Percentiles rank a stretch among this genome's conserved stretches.
phyloP scores from a whole-genome alignment of 2,329 filamentous ascomycete genomes.

The Parascedosporium putredinis region DNA sequence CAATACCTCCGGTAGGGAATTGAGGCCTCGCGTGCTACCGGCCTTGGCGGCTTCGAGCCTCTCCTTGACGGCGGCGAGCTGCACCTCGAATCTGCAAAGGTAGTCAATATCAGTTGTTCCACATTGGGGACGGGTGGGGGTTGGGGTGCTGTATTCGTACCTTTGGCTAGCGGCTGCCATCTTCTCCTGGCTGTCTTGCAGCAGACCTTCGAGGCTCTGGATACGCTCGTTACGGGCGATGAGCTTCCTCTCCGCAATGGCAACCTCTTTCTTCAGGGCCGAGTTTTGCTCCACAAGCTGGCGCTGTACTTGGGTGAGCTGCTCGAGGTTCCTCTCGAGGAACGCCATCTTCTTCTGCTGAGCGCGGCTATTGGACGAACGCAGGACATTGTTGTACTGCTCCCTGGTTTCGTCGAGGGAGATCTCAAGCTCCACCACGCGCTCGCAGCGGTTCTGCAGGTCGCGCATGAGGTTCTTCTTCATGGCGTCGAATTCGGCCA shows the following conservation, averaged over 20 bases:
- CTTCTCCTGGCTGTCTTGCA: slow-evolving; percentile 98
- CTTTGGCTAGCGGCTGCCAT: slow-evolving; percentile 93
- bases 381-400: slow-evolving; percentile 97
- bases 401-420: slow-evolving; percentile 93
- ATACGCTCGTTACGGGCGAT: slow-evolving; percentile 96
- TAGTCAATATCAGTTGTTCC: no score
- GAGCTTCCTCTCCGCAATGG: slow-evolving; percentile 93
- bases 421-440: slow-evolving; percentile 96
- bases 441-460: slow-evolving; percentile 94
- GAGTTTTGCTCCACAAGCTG: slow-evolving; percentile 98
- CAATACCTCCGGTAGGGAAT: slow-evolving; percentile 47
- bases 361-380: slow-evolving; percentile 92
- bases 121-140: slow-evolving; percentile 9
- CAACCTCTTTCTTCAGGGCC: slow-evolving; percentile 95
- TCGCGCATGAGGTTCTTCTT: slow-evolving; percentile 99
- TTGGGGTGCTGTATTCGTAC: slow-evolving; percentile 43
- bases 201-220: slow-evolving; percentile 78
- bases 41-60: slow-evolving; percentile 91
- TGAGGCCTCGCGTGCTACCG: slow-evolving; percentile 77
- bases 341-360: slow-evolving; percentile 99
- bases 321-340: slow-evolving; percentile 93
- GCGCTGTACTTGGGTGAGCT: slow-evolving; percentile 91
- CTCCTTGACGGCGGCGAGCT: slow-evolving; percentile 95
- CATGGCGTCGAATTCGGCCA: slow-evolving; percentile 98
- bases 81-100: slow-evolving; percentile 98